Conservation (phyloP, 345 rosid species). For the Sisymbrium altissimum region DNA sequence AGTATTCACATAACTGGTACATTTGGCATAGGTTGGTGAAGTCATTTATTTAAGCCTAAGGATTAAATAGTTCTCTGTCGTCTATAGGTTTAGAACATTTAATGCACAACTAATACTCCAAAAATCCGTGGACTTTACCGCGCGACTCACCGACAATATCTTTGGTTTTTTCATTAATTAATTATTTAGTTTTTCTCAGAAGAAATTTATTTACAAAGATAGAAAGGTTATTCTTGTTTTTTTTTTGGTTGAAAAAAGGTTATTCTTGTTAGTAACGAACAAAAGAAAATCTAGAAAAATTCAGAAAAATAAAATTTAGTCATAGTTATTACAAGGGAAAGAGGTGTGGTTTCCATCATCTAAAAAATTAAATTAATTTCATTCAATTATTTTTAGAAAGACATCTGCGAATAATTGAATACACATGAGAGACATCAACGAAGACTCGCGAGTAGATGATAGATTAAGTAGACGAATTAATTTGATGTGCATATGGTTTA, state of each 20-base stretch:
- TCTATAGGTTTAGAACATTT: slow-evolving; percentile 11
- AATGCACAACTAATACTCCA: slow-evolving; percentile 10
- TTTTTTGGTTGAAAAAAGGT: too few species aligned
- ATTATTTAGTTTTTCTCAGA: not conserved
- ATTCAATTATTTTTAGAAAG: not conserved
- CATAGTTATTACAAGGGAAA: not conserved
- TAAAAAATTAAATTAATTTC: not conserved
- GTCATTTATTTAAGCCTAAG: slow-evolving; percentile 19
- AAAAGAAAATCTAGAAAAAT: not conserved
- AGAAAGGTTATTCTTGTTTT: not conserved
- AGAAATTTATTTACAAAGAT: not conserved
- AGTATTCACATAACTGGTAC: not conserved
- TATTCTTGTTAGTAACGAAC: not conserved
- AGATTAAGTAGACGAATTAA: too few species aligned
- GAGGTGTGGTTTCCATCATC: not conserved
- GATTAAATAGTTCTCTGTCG: not conserved
- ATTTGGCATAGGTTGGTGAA: slow-evolving; percentile 22
- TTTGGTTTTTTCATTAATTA: not conserved
- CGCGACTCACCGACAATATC: slow-evolving; percentile 14
- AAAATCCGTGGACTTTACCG: slow-evolving; percentile 17
- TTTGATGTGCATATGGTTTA: not conserved
- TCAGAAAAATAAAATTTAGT: too few species aligned
- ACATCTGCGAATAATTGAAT: not conserved
- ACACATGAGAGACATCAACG: not conserved
- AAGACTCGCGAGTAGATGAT: not conserved